Percentiles rank a stretch among this genome's conserved stretches.
Conservation (phyloP, 2,329 filamentous ascomycete genomes). For the Ascosphaera apis region DNA sequence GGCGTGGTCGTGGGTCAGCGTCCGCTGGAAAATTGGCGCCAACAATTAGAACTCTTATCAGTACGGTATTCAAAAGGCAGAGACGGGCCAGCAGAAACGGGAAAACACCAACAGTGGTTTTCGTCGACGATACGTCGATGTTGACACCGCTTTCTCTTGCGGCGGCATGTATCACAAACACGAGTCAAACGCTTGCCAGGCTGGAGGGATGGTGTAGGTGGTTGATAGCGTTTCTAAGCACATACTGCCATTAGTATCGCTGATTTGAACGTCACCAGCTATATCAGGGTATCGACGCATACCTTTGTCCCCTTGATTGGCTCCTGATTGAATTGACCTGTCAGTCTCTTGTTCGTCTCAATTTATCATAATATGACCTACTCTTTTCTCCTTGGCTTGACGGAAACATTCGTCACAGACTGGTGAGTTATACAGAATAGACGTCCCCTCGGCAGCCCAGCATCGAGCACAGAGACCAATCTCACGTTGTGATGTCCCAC, state of each 20-base stretch:
- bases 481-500: neutral
- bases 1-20: conserved; percentile 2
- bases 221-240: conserved; percentile 7
- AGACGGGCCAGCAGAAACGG: neutral
- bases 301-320: conserved; percentile 4
- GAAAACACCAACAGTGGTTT: conserved; percentile 6
- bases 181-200: conserved; percentile 7
- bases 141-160: conserved; percentile 7
- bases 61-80: neutral
- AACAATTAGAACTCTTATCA: neutral
- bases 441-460: conserved; percentile 7
- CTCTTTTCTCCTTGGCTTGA: conserved; percentile 6
- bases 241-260: neutral
- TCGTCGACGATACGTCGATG: conserved; percentile 8
- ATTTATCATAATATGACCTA: conserved; percentile 2
- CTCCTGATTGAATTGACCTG: conserved; percentile 1
- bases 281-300: neutral
- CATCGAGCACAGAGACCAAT: conserved; percentile 7
- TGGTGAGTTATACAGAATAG: conserved; percentile 7
- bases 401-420: conserved; percentile 6
- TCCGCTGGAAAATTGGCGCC: conserved; percentile 1
- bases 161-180: conserved; percentile 7
- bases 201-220: conserved; percentile 5
- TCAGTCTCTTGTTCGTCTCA: neutral
- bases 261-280: no score